phyloP scores from a whole-genome alignment of 805 yeast species.

The Metschnikowia baotianmanensis region DNA sequence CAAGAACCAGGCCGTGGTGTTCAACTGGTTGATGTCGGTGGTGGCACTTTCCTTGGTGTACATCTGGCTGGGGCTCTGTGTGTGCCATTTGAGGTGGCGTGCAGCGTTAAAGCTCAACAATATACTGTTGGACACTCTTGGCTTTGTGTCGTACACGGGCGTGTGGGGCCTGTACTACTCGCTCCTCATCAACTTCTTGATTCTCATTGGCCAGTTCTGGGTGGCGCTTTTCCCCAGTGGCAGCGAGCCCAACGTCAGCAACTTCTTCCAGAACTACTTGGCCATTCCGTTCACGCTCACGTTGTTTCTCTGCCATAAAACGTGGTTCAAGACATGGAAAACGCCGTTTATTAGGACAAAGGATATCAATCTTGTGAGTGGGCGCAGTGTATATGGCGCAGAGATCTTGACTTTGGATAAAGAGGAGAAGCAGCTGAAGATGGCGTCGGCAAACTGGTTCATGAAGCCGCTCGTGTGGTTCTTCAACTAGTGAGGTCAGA shows the following conservation, averaged over 20 bases:
- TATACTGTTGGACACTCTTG: conserved; percentile 22
- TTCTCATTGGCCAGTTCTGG: conserved; percentile 44
- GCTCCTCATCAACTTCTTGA: conserved; percentile 28
- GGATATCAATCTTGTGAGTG: conserved; percentile 24
- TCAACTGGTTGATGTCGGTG: conserved; percentile 29
- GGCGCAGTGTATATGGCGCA: conserved; percentile 23
- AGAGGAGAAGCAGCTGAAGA: conserved; percentile 19
- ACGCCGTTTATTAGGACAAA: conserved; percentile 18
- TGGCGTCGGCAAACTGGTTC: conserved; percentile 13
- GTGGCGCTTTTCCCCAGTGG: conserved; percentile 42
- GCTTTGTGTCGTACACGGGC: conserved; percentile 38
- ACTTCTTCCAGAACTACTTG: conserved; percentile 27
- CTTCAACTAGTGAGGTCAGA: no score
- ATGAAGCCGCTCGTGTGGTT: conserved; percentile 19
- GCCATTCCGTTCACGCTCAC: conserved; percentile 24
- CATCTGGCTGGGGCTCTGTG: conserved; percentile 25
- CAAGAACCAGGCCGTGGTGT: conserved; percentile 32
- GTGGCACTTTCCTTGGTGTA: conserved; percentile 27
- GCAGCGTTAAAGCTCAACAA: conserved; percentile 24
- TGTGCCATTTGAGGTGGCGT: conserved; percentile 29
- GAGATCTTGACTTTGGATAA: conserved; percentile 24
- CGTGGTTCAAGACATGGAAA: conserved; percentile 21
- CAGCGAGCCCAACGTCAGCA: conserved; percentile 24
- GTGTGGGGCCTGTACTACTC: conserved; percentile 39
- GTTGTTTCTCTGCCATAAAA: conserved; percentile 24